Percentiles rank a stretch among this genome's conserved stretches.
Conservation (phyloP, 73 alveolate genomes). For the Paramecium pentaurelia region DNA sequence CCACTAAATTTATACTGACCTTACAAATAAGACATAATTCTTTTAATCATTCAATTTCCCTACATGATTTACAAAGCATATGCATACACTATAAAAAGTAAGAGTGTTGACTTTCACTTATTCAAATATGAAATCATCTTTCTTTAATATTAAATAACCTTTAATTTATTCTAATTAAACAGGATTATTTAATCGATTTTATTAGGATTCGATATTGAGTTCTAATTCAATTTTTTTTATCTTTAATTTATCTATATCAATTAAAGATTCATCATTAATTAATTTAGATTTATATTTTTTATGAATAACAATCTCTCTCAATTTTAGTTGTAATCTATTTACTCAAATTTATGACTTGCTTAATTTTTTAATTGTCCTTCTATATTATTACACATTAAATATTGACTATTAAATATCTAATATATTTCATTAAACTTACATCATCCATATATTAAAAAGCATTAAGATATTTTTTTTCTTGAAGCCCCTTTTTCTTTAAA, state of each 20-base stretch:
- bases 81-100: no score
- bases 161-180: not conserved
- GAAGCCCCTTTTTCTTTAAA: not conserved
- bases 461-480: not conserved
- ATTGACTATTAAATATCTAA: not conserved
- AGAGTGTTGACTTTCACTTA: no score
- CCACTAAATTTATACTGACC: not conserved
- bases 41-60: not conserved
- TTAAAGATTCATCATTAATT: not conserved
- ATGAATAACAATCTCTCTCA: not conserved
- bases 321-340: not conserved
- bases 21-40: constrained; percentile 26
- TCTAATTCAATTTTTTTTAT: not conserved
- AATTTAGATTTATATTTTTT: not conserved
- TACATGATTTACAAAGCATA: constrained; percentile 14
- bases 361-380: not conserved
- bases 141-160: not conserved
- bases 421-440: not conserved
- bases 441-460: constrained; percentile 33
- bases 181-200: not conserved
- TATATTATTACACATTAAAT: not conserved
- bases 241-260: not conserved
- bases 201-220: not conserved
- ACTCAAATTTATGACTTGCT: not conserved
- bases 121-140: not conserved